Percentiles rank a stretch among this genome's conserved stretches.
Evolutionary conservation across 257 asterid species (phyloP).

Genomic region (Craterostigma plantagineum): DNA sequence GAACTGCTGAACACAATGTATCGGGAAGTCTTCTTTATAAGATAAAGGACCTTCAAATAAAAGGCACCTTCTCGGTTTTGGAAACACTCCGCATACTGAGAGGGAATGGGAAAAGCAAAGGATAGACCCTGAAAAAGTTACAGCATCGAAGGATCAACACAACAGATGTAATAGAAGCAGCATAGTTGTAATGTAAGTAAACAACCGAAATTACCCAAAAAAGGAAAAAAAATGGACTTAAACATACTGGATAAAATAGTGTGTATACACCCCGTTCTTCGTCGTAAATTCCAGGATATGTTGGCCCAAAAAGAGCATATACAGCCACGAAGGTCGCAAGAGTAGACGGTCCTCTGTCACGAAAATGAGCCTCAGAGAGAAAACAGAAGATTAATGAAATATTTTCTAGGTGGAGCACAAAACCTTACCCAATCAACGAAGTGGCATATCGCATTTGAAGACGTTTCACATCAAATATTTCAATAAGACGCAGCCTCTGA

Average conservation of each 20-base stretch:
- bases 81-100: constrained; percentile 51
- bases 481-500: constrained; percentile 71
- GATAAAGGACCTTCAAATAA: constrained; percentile 1
- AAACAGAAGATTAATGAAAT: constrained; percentile 1
- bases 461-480: constrained; percentile 65
- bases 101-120: constrained; percentile 64
- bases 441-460: constrained; percentile 75
- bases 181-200: no score
- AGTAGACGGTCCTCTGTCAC: constrained; percentile 57
- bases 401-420: constrained; percentile 3
- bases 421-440: constrained; percentile 50
- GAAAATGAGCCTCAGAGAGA: constrained; percentile 6
- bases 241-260: constrained; percentile 45
- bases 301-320: constrained; percentile 71
- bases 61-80: constrained; percentile 22
- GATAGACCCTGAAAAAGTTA: constrained; percentile 49
- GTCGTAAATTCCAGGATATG: constrained; percentile 70
- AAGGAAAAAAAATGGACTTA: background rate
- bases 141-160: background rate
- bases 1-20: constrained; percentile 5
- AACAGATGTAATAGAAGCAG: background rate
- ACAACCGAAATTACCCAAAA: background rate
- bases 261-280: constrained; percentile 52
- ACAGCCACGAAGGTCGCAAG: constrained; percentile 75
- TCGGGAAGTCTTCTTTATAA: constrained; percentile 1